Conservation (phyloP, 225 moss, liverwort and hornwort species). For the Ulota crispa region DNA sequence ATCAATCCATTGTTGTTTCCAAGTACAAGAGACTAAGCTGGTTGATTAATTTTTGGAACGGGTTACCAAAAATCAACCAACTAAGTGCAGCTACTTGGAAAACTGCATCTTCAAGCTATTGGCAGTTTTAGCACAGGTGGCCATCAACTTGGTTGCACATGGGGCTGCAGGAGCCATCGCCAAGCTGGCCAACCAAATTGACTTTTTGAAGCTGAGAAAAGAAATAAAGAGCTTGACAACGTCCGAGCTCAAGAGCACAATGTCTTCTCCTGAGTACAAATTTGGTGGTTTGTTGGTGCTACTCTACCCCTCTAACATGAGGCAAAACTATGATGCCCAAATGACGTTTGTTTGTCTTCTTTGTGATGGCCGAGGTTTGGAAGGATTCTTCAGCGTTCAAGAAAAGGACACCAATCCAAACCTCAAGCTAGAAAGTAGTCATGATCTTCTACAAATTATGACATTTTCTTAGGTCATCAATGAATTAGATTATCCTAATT, state of each 20-base stretch:
- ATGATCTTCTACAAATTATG: background rate
- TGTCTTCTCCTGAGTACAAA: conserved; percentile 1
- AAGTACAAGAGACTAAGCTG: background rate
- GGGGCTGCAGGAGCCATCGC: background rate
- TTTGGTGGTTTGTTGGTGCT: conserved; percentile 19
- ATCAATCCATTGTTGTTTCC: background rate
- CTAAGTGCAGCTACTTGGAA: background rate
- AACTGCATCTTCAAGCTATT: background rate
- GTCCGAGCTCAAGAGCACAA: background rate
- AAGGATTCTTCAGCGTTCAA: conserved; percentile 4
- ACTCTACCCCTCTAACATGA: background rate
- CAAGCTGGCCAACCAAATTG: background rate
- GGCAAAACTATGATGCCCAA: background rate
- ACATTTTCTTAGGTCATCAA: conserved; percentile 1
- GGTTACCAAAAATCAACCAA: background rate
- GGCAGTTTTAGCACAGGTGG: background rate
- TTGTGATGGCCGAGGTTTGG: conserved; percentile 1
- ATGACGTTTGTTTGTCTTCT: conserved; percentile 3
- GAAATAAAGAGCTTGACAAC: background rate
- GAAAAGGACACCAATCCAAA: background rate
- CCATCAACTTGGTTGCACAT: background rate
- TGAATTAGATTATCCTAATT: background rate
- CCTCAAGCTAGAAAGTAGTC: background rate
- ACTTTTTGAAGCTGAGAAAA: background rate
- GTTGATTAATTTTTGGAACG: background rate